Evolutionary conservation across 176 grass and related monocot species (phyloP), one percentile per base, ranked within the genome.

Genomic region (Raddia distichophylla): DNA sequence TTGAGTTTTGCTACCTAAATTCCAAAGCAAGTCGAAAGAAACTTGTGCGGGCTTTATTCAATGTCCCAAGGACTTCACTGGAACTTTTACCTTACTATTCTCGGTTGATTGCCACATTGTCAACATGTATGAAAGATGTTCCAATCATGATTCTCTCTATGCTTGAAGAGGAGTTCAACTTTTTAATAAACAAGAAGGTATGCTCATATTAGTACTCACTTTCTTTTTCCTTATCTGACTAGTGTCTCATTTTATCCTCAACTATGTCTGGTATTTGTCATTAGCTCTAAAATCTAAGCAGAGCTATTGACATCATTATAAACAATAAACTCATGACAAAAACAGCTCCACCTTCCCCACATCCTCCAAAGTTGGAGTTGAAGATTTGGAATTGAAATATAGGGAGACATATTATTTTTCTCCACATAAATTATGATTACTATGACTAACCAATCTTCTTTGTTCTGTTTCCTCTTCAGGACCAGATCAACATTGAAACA

Each of bases 151-250:
- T 99, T 79, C 71, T 99, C 18, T 74, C 86, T 57, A 93, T 95
- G 91, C 84, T 99, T 63, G 96, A 99, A 88, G 96, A 99, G 69
- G 96, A 99, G 65, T 99, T 99, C 71, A 99, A 91, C 81, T 99
- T 93, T 73, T 85, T 99, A 67, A 99, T 99, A 82, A 95, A 99
- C 90, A 99, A 95, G 77, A 99, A 99, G 96, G 96, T 99, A 83
- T 69, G 18, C 54, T 54, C 33, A 61, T 77, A 52, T 61, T 42
- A 19, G 60, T 10, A 45, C 4, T 78, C 44, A 73, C n/a, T 86
- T 74, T 45, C 15, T 71, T 64, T 77, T 58, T 75, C 22, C 15
- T 89, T 50, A 11, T 65, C 16, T 12, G 62, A 19, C 59, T 17
- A 82, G 68, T 48, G 53, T 77, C 6, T 72, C 60, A 82, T 66